These are phyloP conservation scores for Phaffia tasmanica DNA, from an alignment of 768 basidiomycete genomes.

Conservation along the genomic window DNA sequence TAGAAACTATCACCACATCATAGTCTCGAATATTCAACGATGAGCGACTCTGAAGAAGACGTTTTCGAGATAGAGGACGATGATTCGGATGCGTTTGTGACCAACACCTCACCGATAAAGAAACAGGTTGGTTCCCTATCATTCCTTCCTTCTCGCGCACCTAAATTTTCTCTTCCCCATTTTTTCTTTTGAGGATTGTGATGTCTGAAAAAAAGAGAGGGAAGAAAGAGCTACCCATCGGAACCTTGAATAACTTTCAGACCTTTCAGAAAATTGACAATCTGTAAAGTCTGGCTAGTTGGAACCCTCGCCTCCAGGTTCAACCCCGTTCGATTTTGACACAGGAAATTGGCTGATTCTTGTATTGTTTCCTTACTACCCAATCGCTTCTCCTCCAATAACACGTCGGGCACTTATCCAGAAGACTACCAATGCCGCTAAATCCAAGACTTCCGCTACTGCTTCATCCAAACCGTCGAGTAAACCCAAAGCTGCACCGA, in stretches of 20 bases:
- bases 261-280: background rate
- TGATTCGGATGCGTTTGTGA: background rate
- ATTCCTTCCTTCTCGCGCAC: background rate
- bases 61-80: slow-evolving; percentile 10
- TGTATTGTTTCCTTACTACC: too few relatives aligned
- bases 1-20: background rate
- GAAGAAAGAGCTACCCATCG: background rate
- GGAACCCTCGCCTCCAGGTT: background rate
- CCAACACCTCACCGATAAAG: slow-evolving; percentile 3
- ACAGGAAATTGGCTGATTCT: background rate
- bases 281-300: background rate
- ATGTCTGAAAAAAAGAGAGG: background rate
- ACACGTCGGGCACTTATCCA: too few relatives aligned
- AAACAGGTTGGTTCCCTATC: background rate
- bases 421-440: too few relatives aligned
- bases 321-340: background rate
- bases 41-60: slow-evolving; percentile 14
- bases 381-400: too few relatives aligned
- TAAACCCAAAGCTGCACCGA: slow-evolving; percentile 18
- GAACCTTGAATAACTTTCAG: background rate
- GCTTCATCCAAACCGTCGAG: background rate
- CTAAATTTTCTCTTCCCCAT: background rate
- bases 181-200: too few relatives aligned
- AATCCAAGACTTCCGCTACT: too few relatives aligned
- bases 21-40: background rate